A percentile compares a stretch with the other conserved stretches of the same genome.
phyloP scores from a whole-genome alignment of 768 basidiomycete species.

The Hysterangium stoloniferum region DNA sequence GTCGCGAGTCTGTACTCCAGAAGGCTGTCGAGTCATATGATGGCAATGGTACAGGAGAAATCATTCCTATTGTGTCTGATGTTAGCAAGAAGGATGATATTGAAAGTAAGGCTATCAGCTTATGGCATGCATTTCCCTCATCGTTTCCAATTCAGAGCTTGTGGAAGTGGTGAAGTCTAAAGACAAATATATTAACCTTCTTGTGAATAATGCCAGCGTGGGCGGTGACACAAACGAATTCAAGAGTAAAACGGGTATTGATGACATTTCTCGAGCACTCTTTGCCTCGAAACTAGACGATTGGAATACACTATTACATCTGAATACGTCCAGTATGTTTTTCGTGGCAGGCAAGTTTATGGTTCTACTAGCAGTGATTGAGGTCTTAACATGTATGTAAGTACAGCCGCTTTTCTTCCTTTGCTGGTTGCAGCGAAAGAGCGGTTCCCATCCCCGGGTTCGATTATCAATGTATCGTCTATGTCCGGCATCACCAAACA shows the following conservation, averaged over 20 bases:
- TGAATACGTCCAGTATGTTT: conserved; percentile 10
- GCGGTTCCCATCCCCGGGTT: background rate
- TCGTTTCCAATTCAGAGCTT: background rate
- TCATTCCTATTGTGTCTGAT: conserved; percentile 8
- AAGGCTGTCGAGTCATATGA: background rate
- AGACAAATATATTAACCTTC: conserved; percentile 6
- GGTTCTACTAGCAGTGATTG: background rate
- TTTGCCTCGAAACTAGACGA: conserved; percentile 3
- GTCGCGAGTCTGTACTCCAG: conserved; percentile 2
- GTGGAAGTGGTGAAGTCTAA: background rate
- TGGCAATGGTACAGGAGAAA: conserved; percentile 1
- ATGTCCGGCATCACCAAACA: conserved; percentile 13
- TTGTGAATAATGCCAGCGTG: conserved; percentile 10
- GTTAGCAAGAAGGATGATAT: conserved; percentile 13
- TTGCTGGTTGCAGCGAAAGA: conserved; percentile 7
- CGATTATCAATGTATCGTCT: conserved; percentile 11
- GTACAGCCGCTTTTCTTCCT: conserved; percentile 9
- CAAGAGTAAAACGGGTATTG: background rate
- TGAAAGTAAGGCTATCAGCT: background rate
- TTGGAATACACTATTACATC: conserved; percentile 6
- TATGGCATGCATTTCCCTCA: background rate
- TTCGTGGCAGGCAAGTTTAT: conserved; percentile 2
- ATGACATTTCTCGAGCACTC: conserved; percentile 7
- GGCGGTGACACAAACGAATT: conserved; percentile 10
- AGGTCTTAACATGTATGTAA: too few relatives aligned